Evolutionary conservation across 179 eudicot species (phyloP), one percentile per base, ranked within the genome.

Genomic region (Nepenthes alata): DNA sequence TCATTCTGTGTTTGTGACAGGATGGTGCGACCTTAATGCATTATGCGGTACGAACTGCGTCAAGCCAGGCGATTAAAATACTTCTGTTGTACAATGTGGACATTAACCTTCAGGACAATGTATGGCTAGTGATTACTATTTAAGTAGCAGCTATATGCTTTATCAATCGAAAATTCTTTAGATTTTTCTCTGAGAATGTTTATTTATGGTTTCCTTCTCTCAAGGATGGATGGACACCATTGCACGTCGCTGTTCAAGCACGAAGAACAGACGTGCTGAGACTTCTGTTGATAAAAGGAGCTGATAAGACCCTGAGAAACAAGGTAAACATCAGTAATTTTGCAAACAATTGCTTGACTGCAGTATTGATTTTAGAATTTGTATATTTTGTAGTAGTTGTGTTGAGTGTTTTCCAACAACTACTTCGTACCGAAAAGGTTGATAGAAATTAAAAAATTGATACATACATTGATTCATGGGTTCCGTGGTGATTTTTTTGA

Each of bases 21-120:
- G 94, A 85, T 16, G 97, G 98, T 53, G 97, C 98, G 57, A 89
- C 94, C 25, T 77, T 93, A 72, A 73, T 93, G 91, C 98, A 93
- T 70, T 93, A 87, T 75, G 98, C 98, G 62, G 97, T 93, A 41
- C 78, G 76, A 37, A 70, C 85, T 4, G 93, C 94, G 49, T 83
- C 95, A 70, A 79, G 67, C 67, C 84, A 73, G 67, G 83, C 85
- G 80, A 87, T 93, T 60, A 93, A 93, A 67, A 80, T 81, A 35
- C 82, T 93, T 58, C 66, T 93, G 59, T 66, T 89, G 68, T 82
- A 93, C 75, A 81, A 87, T 68, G 91, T 89, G 12, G 91, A 93
- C 67, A 79, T 93, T 70, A 85, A 89, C 73, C 85, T 73, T 67
- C 86, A 73, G 70, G 98, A 93, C 76, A 79, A 87, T 67, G 98